Evolutionary conservation across 2,329 filamentous ascomycete species (phyloP), one percentile per base, ranked within the genome.

Genomic region (Fonsecaea pugnacius): DNA sequence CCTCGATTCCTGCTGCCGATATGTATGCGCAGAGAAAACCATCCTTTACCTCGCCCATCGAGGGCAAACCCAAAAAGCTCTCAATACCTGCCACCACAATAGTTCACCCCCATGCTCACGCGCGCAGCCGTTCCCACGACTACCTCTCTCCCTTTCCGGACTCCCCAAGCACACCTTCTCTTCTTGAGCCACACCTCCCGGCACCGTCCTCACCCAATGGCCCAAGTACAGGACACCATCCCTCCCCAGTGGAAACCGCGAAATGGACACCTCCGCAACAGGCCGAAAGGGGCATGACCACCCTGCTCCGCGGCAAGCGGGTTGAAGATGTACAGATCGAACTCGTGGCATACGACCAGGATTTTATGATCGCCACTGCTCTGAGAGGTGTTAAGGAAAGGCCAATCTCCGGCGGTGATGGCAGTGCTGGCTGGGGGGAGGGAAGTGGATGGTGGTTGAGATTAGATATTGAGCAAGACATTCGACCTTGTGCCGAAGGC

Each of bases 301-400:
- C 85, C 0, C 82, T 79, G 73, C 72, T 86, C 35, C 75, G 82
- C 64, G 79, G 80, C 5, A 72, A 74, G 57, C 71, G 73, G 43
- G 77, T 87, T 57, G 72, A 79, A 4, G 81, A 86, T 68, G 84
- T 87, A 21, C 76, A 80, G 55, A 77, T 88, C 69, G 84, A 86
- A 71, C 79, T 88, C 18, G 80, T 84, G 62, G 81, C 84, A 0
- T 87, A 85, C 71, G 85, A 85, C 67, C 77, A 82, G 64, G 78
- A 85, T 60, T 88, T 83, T 70, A 82, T 89, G 74, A 77, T 89
- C 69, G 83, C 84, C 0, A 84, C 84, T 35, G 85, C 85, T 5
- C 81, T 79, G 32, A 78, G 78, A 16, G 75, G 74, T 0, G 72
- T 72, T 18, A 67, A 60, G n/a, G 68, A 65, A 18, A 54, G 46